Base-by-base conservation (phyloP, 306 rosid genomes). In the Lupinus albus region DNA sequence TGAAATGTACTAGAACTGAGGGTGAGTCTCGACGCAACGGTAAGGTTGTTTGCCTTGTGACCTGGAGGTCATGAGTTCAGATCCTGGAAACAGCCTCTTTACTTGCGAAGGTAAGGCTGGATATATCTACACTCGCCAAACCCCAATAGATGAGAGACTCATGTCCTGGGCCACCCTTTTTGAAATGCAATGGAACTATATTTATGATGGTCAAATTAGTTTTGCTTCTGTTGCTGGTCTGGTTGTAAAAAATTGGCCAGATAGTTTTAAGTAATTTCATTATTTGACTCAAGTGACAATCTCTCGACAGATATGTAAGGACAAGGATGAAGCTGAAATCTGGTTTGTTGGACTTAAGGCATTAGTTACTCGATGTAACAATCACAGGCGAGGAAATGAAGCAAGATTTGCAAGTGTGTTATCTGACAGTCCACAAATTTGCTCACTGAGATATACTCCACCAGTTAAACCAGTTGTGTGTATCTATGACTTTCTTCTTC, bases 271-370 rank as follows among this genome's bases (percentile, higher is more conserved):
- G 35, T 56, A 44, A 48, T 54, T 53, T 67, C 53, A 12, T 68
- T 57, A 46, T 42, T 58, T 81, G 84, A 75, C 55, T 32, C 8
- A 58, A 21, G 62, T 32, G 36, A 3, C 36, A 32, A 32, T 66
- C 25, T 71, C 30, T 83, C 83, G 74, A 63, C 86, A 93, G 98
- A 90, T 93, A 71, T 93, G 98, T 77, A 93, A 93, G 80, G 98
- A 93, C 84, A 93, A 93, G 84, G 97, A 88, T 7, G 98, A 93
- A 83, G 98, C 96, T 72, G 98, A 93, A 81, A 87, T 85, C 44
- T 93, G 98, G 98, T 83, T 89, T 89, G 94, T 80, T 44, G 97
- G 94, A 77, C 96, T 93, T 20, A 93, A 88, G 80, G 96, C 94
- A 52, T 74, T 93, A 76, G 80, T 88, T 67, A 72, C 74, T 45